phyloP scores from a whole-genome alignment of 1,139 yeast genomes.

The Candida mesenterica region DNA sequence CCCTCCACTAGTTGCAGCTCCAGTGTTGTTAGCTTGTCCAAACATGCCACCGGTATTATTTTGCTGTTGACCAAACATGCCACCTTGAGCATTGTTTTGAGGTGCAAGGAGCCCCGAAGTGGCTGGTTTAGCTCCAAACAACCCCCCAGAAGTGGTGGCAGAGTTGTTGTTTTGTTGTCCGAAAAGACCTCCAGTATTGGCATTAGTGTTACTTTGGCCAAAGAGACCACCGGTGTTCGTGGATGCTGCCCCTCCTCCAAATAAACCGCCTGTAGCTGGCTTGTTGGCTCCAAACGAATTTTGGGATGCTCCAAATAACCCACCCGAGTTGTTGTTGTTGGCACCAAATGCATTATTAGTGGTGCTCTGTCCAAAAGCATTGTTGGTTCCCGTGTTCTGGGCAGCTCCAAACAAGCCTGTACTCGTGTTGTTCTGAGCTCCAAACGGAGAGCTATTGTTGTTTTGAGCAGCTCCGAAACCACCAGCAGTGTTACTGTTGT shows the following conservation, averaged over 20 bases:
- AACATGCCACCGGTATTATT: constrained; percentile 19
- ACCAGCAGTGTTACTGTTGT: constrained; percentile 17
- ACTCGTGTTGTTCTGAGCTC: constrained; percentile 20
- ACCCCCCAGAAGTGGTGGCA: constrained; percentile 13
- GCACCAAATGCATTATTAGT: constrained; percentile 11
- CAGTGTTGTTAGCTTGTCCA: constrained; percentile 18
- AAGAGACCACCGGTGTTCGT: constrained; percentile 21
- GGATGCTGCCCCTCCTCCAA: constrained; percentile 21
- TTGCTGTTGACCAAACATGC: constrained; percentile 15
- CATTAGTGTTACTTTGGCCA: constrained; percentile 14
- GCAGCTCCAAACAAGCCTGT: constrained; percentile 25
- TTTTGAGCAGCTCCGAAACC: constrained; percentile 21
- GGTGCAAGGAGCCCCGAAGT: constrained; percentile 30
- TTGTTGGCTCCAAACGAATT: constrained; percentile 17
- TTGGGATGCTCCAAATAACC: constrained; percentile 23
- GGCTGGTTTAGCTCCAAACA: constrained; percentile 15
- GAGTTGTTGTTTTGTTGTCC: constrained; percentile 21
- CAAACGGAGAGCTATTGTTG: constrained; percentile 17
- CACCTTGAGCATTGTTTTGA: constrained; percentile 13
- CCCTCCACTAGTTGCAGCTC: constrained; percentile 17
- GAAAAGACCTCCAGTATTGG: constrained; percentile 31
- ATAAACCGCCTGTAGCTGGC: constrained; percentile 27
- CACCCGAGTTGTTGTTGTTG: constrained; percentile 23
- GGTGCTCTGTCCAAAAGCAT: constrained; percentile 16
- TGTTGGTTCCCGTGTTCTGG: constrained; percentile 20